A percentile compares a stretch with the other conserved stretches of the same genome.
Evolutionary conservation across 257 asterid genomes (phyloP).

Genomic region (Parsonsia alboflavescens): DNA sequence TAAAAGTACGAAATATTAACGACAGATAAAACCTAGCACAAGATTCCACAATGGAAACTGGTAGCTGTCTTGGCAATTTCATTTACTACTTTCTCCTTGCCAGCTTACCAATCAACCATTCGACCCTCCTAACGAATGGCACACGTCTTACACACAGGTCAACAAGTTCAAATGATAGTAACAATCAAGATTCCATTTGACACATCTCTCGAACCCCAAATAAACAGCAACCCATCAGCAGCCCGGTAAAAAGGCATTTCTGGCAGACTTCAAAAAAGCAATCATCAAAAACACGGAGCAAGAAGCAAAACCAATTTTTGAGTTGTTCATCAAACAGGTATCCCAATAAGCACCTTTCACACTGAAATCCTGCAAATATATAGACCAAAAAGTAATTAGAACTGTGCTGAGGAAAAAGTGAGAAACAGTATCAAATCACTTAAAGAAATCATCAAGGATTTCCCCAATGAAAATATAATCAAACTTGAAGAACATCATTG

Average conservation of each 20-base stretch:
- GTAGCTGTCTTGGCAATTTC: not conserved
- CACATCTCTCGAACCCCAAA: slow-evolving; percentile 6
- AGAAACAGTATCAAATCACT: not conserved
- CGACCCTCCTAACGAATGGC: not conserved
- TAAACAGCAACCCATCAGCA: not conserved
- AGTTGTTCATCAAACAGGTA: not conserved
- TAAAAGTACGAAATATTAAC: not conserved
- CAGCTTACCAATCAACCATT: not conserved
- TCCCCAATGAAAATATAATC: too few relatives aligned
- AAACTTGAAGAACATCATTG: not conserved
- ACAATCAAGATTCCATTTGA: slow-evolving; percentile 10
- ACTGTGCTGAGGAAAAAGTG: too few relatives aligned
- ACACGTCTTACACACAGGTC: slow-evolving; percentile 1
- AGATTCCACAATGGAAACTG: slow-evolving; percentile 3
- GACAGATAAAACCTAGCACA: not conserved
- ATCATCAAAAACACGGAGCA: not conserved
- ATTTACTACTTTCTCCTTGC: not conserved
- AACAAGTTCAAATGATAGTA: not conserved
- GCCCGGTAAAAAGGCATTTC: not conserved
- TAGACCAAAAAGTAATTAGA: not conserved
- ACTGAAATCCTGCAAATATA: slow-evolving; percentile 10
- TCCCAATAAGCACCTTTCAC: not conserved
- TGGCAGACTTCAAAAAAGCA: not conserved
- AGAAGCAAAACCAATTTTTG: not conserved
- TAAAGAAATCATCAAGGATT: not conserved